A percentile compares a stretch with the other conserved stretches of the same genome.
phyloP scores from a whole-genome alignment of 78 protist genomes.

The Tieghemostelium lacteum region DNA sequence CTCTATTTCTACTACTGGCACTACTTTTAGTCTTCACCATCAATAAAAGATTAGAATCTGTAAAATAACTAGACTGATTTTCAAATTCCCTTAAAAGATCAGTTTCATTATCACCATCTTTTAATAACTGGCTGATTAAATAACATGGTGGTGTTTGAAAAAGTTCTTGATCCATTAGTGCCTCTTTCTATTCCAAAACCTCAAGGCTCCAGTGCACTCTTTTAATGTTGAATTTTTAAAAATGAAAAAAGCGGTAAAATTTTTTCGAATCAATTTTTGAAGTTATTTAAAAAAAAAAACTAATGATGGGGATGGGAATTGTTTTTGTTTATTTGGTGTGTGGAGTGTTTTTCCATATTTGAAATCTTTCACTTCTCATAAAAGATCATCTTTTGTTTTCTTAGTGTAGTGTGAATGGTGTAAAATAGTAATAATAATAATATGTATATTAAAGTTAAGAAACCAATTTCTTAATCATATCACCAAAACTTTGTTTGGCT shows the following conservation, averaged over 20 bases:
- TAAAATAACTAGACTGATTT: neutral
- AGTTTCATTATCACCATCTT: neutral
- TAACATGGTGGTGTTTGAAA: neutral
- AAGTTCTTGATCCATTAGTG: constrained; percentile 38
- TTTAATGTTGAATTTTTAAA: neutral
- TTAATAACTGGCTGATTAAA: neutral
- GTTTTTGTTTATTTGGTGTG: too few relatives aligned
- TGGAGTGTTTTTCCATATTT: too few relatives aligned
- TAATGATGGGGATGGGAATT: too few relatives aligned
- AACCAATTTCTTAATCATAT: constrained; percentile 61
- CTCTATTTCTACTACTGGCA: neutral
- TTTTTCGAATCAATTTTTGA: neutral
- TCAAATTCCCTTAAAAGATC: neutral
- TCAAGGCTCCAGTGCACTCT: neutral
- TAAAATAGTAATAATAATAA: neutral
- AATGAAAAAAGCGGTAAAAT: too few relatives aligned
- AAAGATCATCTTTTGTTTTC: neutral
- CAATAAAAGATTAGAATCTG: neutral
- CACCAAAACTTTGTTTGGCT: constrained; percentile 53
- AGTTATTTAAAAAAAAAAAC: neutral
- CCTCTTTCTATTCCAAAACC: too few relatives aligned
- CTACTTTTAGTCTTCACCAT: neutral
- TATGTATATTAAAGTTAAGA: constrained; percentile 26
- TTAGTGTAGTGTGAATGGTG: neutral
- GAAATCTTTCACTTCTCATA: neutral